Evolutionary conservation across 2,329 filamentous ascomycete species (phyloP).

Genomic region (Ascochyta fabae): DNA sequence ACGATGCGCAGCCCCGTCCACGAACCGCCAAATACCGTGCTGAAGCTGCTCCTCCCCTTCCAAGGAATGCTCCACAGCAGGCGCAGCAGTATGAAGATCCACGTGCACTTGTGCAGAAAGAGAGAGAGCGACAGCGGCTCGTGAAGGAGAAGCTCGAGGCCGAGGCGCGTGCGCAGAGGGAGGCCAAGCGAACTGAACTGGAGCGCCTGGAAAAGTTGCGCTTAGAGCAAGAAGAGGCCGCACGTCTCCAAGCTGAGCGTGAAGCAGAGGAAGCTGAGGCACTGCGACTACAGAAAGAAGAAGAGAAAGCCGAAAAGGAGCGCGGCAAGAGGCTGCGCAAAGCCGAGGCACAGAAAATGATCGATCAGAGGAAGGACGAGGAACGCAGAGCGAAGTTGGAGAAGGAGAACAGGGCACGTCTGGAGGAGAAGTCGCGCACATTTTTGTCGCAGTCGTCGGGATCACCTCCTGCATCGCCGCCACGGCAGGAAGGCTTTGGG

Average conservation of each 20-base stretch:
- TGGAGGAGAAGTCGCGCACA: conserved; percentile 34
- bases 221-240: conserved; percentile 39
- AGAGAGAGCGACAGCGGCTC: conserved; percentile 40
- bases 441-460: conserved; percentile 31
- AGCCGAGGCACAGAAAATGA: conserved; percentile 33
- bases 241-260: conserved; percentile 32
- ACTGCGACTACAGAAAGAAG: conserved; percentile 38
- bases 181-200: conserved; percentile 41
- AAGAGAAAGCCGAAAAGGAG: conserved; percentile 41
- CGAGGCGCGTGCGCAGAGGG: conserved; percentile 39
- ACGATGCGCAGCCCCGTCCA: conserved; percentile 35
- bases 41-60: conserved; percentile 27
- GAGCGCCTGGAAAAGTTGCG: conserved; percentile 35
- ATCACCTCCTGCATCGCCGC: conserved; percentile 38
- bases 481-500: conserved; percentile 41
- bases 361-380: conserved; percentile 40
- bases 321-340: conserved; percentile 42
- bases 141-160: conserved; percentile 42
- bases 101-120: conserved; percentile 40
- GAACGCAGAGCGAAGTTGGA: conserved; percentile 32
- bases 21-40: conserved; percentile 32
- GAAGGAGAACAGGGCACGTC: conserved; percentile 33
- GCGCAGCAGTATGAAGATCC: conserved; percentile 42
- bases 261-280: conserved; percentile 40
- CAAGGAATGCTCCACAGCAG: conserved; percentile 26